Evolutionary conservation across 495 filamentous ascomycete species (phyloP), one percentile per base, ranked within the genome.

Genomic region (Sordaria brevicollis): DNA sequence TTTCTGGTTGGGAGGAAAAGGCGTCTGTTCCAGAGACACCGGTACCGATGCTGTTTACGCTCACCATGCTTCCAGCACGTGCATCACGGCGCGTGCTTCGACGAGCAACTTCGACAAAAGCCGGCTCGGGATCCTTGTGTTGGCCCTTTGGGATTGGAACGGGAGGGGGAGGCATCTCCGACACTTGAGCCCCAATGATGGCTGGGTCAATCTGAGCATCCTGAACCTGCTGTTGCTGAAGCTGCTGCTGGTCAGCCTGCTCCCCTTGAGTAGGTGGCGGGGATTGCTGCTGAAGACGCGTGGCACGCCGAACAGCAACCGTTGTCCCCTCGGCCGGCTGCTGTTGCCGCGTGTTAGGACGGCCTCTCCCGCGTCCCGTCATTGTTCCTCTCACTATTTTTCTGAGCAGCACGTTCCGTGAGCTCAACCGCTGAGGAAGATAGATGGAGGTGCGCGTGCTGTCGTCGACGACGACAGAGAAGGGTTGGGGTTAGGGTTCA

Each of bases 401-500:
- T 31, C 49, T 33, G 49, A 62, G 25, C 49, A 62, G 49, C 49
- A 62, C 49, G 49, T 31, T 62, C 17, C 49, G 49, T 62, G 49
- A 62, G 25, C 49, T 62, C 49, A 62, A 13, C 25, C 31, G 35
- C 49, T 17, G 31, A 67, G 8, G 36, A 69, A 67, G 65, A 62
- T n/a, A 9, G 33, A 35, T 43, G 36, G 25, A 66, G 4, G 57
- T 19, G 43, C 65, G 49, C 29, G 13, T n/a, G 2, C 19, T 62
- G 49, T 62, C 49, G 49, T 62, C 49, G 25, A 62, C 25, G 25
- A 57, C 35, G 49, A 43, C 38, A 36, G 66, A 74, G 68, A 76
- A 77, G 77, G 77, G 77, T 79, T 79, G 62, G 77, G 77, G 77
- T 79, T 79, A 77, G 77, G 76, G 76, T 79, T 76, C 65, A 19